Evolutionary conservation across 2,329 filamentous ascomycete genomes (phyloP), one percentile per base, ranked within the genome.

Genomic region (Fusarium sp.): DNA sequence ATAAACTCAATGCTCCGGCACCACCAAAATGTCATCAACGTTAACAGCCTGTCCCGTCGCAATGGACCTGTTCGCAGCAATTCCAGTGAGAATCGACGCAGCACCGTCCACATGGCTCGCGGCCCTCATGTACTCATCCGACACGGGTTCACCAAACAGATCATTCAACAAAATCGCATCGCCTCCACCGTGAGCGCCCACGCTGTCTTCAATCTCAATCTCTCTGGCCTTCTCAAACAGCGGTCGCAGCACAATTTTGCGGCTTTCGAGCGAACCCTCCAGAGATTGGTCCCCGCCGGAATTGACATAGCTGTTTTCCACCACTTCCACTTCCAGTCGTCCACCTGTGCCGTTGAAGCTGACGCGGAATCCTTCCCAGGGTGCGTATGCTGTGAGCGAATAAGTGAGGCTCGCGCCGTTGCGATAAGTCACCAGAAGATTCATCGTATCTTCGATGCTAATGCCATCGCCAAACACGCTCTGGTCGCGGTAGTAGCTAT

Each of bases 401-500:
- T 91, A 92, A 1, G 90, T 90, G 78, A 91, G 80, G 30, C 89
- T 86, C 0, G 88, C 89, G 3, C 89, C 87, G 61, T 85, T 89
- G 20, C 84, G 82, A 76, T 92, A 92, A 60, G 86, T 83, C 25
- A 91, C 87, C 54, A 92, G 82, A 27, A 91, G 80, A 43, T 85
- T 89, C 89, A 91, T 90, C 0, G 89, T 91, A 74, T 92, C 90
- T 78, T 92, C 90, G 67, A 91, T 91, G 72, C 85, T 90, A 65
- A 92, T 90, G 1, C 90, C 90, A 68, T 92, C 90, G 0, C 88
- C 85, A 63, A 92, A 91, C 1, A 91, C 89, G 72, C 86, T 90
- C 79, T 91, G 90, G 75, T 92, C 90, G 1, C 90, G 86, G 69
- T 88, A 86, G 74, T 92, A 92, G 17, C 85, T 85, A 72, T 92